Evolutionary conservation across 1,284 basidiomycete species (phyloP), one percentile per base, ranked within the genome.

Genomic region (Microstroma glucosiphilum): DNA sequence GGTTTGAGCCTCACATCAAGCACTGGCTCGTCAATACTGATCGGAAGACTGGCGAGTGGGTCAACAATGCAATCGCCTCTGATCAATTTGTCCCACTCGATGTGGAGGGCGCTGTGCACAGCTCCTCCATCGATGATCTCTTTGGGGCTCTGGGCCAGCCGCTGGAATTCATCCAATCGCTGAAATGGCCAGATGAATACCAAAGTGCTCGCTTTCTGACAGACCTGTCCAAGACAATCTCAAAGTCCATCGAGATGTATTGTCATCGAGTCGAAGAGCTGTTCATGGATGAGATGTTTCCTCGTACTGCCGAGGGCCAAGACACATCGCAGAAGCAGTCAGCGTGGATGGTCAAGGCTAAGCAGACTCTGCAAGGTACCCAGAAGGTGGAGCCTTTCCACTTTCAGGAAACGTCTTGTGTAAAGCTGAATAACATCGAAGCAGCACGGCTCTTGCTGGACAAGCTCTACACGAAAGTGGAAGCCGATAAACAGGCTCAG

Each of bases 341-440:
- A 7, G 92, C 92, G 0, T 97, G 93, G 92, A 84, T 97, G 30
- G 92, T 94, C 77, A 92, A 90, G 71, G 94, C 94, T 7, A 88
- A 88, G 72, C 88, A 89, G 73, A 82, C 82, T 1, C 83, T 93
- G 7, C 82, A 88, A 63, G 88, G 89, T 21, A 92, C 96, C 80
- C 92, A 91, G 83, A 92, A 90, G 80, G 84, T 91, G 56, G 89
- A 91, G 72, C 89, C 91, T 6, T 98, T 96, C 84, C 91, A 93
- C 74, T 97, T 99, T 82, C 88, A 87, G 60, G 84, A 92, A 0
- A 85, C 80, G 15, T 92, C 91, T 0, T 97, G 94, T 75, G 91
- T 98, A 74, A 97, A 96, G 82, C 84, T 98, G 56, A 98, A 99
- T 83, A 97, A 98, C 78, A 88, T 98, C 67, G 92, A 96, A 72